A percentile compares a stretch with the other conserved stretches of the same genome.
These are phyloP conservation scores for Acmispon strigosus DNA, from an alignment of 306 rosid genomes.

Conservation along the genomic window DNA sequence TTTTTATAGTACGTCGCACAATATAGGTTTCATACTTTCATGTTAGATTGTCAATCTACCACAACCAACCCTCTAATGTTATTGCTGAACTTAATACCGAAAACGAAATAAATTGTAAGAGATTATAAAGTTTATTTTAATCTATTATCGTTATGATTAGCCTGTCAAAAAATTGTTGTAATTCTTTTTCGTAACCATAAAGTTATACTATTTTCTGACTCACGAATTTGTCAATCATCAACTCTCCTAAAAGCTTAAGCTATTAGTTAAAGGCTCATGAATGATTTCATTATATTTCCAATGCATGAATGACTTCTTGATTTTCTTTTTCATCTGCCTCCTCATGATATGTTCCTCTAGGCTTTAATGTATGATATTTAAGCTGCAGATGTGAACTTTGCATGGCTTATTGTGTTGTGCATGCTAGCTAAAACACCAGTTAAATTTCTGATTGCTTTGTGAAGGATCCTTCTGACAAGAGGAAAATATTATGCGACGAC, in stretches of 20 bases:
- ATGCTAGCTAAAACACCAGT: constrained; percentile 4
- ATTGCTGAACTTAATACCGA: background rate
- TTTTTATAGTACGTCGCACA: background rate
- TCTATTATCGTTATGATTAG: background rate
- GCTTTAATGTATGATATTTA: background rate
- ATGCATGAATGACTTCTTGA: too few relatives aligned
- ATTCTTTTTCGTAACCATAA: background rate
- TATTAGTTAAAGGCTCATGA: background rate
- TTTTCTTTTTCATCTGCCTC: background rate
- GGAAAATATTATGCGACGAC: constrained; percentile 60
- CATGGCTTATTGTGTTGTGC: background rate
- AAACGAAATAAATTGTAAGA: background rate
- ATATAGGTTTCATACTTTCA: background rate
- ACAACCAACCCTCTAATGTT: background rate
- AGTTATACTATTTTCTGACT: background rate
- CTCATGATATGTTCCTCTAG: background rate
- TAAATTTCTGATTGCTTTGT: constrained; percentile 26
- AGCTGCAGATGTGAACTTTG: background rate
- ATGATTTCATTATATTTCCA: background rate
- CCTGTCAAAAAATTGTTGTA: background rate
- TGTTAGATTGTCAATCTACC: constrained; percentile 19
- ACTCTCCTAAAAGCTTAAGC: background rate
- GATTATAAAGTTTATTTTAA: background rate
- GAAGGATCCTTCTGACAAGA: constrained; percentile 77
- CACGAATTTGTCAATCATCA: background rate